These are phyloP conservation scores for Aspergillus hortae DNA, from an alignment of 2,329 filamentous ascomycete species.

Conservation along the genomic window DNA sequence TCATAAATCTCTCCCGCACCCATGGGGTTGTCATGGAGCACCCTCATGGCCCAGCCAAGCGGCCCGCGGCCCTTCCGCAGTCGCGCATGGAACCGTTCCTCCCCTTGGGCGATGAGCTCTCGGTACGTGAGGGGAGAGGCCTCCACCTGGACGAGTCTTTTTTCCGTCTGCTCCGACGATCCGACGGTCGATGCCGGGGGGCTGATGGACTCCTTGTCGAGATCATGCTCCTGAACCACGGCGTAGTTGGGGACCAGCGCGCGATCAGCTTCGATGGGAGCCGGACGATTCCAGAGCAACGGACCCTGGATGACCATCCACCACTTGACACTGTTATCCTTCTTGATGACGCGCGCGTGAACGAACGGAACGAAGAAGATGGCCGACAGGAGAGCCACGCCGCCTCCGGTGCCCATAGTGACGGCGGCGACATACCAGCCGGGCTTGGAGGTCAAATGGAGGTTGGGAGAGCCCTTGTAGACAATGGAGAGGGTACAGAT, in stretches of 20 bases:
- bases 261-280: slow-evolving; percentile 50
- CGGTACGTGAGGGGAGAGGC: slow-evolving; percentile 57
- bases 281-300: slow-evolving; percentile 59
- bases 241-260: slow-evolving; percentile 71
- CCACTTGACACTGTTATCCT: slow-evolving; percentile 62
- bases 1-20: slow-evolving; percentile 72
- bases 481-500: slow-evolving; percentile 74
- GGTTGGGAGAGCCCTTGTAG: slow-evolving; percentile 73
- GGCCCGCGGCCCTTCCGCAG: slow-evolving; percentile 62
- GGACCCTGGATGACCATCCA: slow-evolving; percentile 62
- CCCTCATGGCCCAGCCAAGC: slow-evolving; percentile 80
- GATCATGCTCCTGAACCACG: slow-evolving; percentile 63
- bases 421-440: slow-evolving; percentile 64
- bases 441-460: slow-evolving; percentile 59
- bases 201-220: slow-evolving; percentile 41
- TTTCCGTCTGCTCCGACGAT: slow-evolving; percentile 28
- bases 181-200: slow-evolving; percentile 14
- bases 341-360: slow-evolving; percentile 64
- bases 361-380: slow-evolving; percentile 73
- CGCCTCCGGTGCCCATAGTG: slow-evolving; percentile 61
- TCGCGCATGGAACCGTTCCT: slow-evolving; percentile 59
- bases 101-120: slow-evolving; percentile 56
- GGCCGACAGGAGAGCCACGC: slow-evolving; percentile 56
- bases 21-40: slow-evolving; percentile 69
- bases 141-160: slow-evolving; percentile 45